A percentile compares a stretch with the other conserved stretches of the same genome.
Conservation (phyloP, 345 rosid species). For the Murraya paniculata region DNA sequence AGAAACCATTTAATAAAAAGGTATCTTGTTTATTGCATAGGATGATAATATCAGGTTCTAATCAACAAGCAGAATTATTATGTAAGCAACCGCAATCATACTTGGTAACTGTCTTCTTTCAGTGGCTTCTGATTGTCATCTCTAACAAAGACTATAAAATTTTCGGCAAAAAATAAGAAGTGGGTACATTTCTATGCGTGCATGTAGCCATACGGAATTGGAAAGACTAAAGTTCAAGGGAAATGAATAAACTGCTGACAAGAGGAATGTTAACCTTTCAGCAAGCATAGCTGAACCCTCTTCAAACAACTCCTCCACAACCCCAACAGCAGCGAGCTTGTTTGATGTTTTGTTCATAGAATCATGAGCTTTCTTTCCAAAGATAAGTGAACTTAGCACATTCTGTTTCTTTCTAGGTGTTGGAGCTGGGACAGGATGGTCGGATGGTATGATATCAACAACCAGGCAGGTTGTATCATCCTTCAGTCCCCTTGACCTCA, state of each 20-base stretch:
- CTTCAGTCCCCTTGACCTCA: slow-evolving; percentile 94
- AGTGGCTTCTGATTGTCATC: background rate
- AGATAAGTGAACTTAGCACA: slow-evolving; percentile 55
- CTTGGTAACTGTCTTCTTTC: background rate
- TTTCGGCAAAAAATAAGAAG: background rate
- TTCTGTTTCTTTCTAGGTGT: slow-evolving; percentile 70
- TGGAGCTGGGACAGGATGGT: slow-evolving; percentile 63
- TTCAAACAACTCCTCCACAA: slow-evolving; percentile 97
- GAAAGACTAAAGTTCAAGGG: background rate
- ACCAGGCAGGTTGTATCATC: slow-evolving; percentile 99
- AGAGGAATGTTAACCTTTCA: slow-evolving; percentile 57
- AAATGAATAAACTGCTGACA: background rate
- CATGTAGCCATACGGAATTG: background rate
- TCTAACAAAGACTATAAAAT: background rate
- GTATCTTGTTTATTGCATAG: background rate
- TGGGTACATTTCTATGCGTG: background rate
- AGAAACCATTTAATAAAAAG: background rate
- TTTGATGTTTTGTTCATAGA: slow-evolving; percentile 53
- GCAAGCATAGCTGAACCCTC: slow-evolving; percentile 98
- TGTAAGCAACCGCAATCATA: background rate
- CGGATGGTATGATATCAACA: slow-evolving; percentile 93
- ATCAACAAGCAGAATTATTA: background rate
- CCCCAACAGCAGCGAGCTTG: slow-evolving; percentile 91
- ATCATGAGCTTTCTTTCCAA: slow-evolving; percentile 53
- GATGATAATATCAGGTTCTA: background rate